phyloP scores from a whole-genome alignment of 2,329 filamentous ascomycete genomes.

The Colletotrichum orchidophilum region DNA sequence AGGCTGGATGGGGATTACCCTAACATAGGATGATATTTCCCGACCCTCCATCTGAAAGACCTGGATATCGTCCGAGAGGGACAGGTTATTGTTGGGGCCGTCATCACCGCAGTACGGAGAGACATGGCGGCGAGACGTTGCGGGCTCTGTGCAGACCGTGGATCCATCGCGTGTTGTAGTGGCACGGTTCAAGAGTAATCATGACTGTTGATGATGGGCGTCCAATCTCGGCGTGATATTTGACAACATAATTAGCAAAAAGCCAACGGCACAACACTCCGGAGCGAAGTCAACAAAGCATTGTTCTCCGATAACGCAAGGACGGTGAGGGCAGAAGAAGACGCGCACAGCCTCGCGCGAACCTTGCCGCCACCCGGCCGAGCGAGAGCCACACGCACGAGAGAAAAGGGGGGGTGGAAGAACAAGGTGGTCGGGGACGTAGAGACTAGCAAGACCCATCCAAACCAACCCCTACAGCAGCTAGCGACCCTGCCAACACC shows the following conservation, averaged over 20 bases:
- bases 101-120: not conserved
- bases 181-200: not conserved
- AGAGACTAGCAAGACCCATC: not conserved
- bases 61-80: not conserved
- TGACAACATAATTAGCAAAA: slow-evolving; percentile 8
- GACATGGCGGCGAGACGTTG: not conserved
- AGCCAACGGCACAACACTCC: not conserved
- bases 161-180: not conserved
- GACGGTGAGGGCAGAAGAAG: not conserved
- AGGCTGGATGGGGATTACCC: not conserved
- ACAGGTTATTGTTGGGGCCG: slow-evolving; percentile 1
- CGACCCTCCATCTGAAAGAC: slow-evolving; percentile 22
- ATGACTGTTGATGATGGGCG: not conserved
- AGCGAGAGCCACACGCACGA: not conserved
- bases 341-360: slow-evolving; percentile 24
- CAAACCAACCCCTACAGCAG: slow-evolving; percentile 1
- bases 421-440: slow-evolving; percentile 1
- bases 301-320: slow-evolving; percentile 26
- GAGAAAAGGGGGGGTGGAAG: not conserved
- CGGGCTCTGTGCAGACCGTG: not conserved
- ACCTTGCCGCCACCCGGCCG: slow-evolving; percentile 8
- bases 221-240: not conserved
- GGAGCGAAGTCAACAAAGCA: slow-evolving; percentile 19
- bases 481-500: slow-evolving; percentile 12
- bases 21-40: slow-evolving; percentile 14